phyloP scores from a whole-genome alignment of 192 early-diverging fungal species.

The Dissophora globulifera region DNA sequence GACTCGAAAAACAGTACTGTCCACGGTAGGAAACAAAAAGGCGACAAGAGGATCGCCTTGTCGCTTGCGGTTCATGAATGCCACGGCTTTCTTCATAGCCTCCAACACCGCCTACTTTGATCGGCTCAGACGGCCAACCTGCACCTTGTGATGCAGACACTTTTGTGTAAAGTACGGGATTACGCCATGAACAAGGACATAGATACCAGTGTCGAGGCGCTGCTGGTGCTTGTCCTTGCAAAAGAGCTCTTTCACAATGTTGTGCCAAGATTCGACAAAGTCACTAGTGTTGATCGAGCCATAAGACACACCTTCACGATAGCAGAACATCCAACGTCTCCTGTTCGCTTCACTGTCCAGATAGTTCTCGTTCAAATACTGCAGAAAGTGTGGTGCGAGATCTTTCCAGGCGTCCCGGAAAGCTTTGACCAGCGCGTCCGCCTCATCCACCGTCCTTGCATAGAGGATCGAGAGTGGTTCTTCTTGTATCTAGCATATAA shows the following conservation, averaged over 20 bases:
- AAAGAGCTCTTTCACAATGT: background rate
- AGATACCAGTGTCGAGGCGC: background rate
- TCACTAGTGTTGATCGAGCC: background rate
- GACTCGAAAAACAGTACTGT: too few species aligned
- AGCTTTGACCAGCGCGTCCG: background rate
- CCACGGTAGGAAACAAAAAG: too few species aligned
- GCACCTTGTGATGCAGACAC: background rate
- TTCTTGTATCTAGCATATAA: background rate
- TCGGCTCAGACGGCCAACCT: too few species aligned
- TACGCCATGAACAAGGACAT: background rate
- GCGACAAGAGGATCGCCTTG: too few species aligned
- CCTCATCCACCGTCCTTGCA: background rate
- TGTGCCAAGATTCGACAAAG: background rate
- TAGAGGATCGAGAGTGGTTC: constrained; percentile 4
- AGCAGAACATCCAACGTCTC: constrained; percentile 15
- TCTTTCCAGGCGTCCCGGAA: background rate
- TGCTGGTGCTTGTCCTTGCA: background rate
- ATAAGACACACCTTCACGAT: background rate
- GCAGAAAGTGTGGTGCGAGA: background rate
- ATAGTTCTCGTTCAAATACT: background rate
- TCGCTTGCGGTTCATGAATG: too few species aligned
- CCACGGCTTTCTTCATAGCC: too few species aligned
- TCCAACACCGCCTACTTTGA: too few species aligned
- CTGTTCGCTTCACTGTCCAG: background rate
- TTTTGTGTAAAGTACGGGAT: background rate